phyloP scores from a whole-genome alignment of 129 eudicot genomes.

The Helichrysum umbraculigerum region DNA sequence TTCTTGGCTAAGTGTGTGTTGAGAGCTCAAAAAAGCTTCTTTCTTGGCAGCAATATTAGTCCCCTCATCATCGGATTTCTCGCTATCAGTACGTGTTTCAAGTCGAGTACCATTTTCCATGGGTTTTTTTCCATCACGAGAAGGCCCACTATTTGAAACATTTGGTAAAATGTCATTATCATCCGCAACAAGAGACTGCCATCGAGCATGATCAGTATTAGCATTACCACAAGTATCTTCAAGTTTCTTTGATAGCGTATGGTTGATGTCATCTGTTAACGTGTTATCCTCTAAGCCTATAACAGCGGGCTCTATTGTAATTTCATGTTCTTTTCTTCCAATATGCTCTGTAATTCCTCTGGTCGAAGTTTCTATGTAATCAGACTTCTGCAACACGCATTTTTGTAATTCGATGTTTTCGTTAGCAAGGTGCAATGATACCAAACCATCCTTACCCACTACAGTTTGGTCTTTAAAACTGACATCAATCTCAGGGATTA shows the following conservation, averaged over 20 bases:
- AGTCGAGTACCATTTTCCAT: not conserved
- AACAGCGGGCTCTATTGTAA: slow-evolving; percentile 17
- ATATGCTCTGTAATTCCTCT: no score
- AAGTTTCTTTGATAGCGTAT: not conserved
- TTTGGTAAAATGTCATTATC: slow-evolving; percentile 12
- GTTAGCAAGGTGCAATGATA: slow-evolving; percentile 14
- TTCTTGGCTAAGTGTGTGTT: slow-evolving; percentile 48
- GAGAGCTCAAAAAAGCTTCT: slow-evolving; percentile 54
- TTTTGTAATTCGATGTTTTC: slow-evolving; percentile 1
- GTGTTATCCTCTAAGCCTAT: slow-evolving; percentile 18
- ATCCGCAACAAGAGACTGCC: not conserved
- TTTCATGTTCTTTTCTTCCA: slow-evolving; percentile 25
- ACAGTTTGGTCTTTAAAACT: not conserved
- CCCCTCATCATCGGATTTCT: slow-evolving; percentile 20
- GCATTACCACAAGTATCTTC: not conserved
- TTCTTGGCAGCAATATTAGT: slow-evolving; percentile 41
- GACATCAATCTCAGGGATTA: not conserved
- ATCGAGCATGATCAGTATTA: not conserved
- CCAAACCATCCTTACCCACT: slow-evolving; percentile 15
- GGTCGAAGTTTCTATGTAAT: slow-evolving; percentile 5
- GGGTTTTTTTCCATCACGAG: not conserved
- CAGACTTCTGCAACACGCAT: slow-evolving; percentile 4
- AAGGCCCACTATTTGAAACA: not conserved
- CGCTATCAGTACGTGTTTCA: slow-evolving; percentile 31
- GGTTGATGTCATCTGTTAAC: slow-evolving; percentile 6